Evolutionary conservation across 139 green algal species (phyloP).

Genomic region (Coelastrella sp.): DNA sequence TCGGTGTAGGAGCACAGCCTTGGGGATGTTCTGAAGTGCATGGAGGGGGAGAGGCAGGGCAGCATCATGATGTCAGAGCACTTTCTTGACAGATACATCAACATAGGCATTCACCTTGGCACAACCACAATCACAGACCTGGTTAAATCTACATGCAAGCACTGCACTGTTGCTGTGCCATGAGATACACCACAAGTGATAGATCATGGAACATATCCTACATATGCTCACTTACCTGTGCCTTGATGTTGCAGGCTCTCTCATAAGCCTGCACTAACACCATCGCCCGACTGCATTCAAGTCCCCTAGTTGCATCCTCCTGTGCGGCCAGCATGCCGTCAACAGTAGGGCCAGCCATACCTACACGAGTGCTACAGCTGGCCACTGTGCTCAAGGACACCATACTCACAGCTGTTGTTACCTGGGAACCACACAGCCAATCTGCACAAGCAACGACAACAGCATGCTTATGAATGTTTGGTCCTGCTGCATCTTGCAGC

Average conservation of each 20-base stretch:
- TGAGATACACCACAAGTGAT: too few relatives aligned
- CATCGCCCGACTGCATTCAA: conserved; percentile 32
- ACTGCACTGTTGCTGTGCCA: too few relatives aligned
- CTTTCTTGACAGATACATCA: too few relatives aligned
- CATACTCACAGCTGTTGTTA: not conserved
- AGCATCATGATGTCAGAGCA: too few relatives aligned
- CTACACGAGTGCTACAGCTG: not conserved
- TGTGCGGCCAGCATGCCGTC: conserved; percentile 23
- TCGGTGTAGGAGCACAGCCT: conserved; percentile 11
- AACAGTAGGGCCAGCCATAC: not conserved
- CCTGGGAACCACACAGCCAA: not conserved
- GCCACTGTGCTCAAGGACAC: not conserved
- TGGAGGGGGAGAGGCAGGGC: too few relatives aligned
- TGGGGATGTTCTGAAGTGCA: conserved; percentile 18
- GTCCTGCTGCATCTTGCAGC: too few relatives aligned
- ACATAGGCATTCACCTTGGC: too few relatives aligned
- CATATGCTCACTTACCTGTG: too few relatives aligned
- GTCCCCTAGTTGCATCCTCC: conserved; percentile 29
- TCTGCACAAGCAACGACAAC: not conserved
- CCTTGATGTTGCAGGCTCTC: conserved; percentile 1
- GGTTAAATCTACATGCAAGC: too few relatives aligned
- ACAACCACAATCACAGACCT: too few relatives aligned
- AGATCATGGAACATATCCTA: too few relatives aligned
- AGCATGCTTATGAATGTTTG: not conserved
- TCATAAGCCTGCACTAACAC: conserved; percentile 36